phyloP scores from a whole-genome alignment of 106 monocot genomes.

The Vanilla planifolia region DNA sequence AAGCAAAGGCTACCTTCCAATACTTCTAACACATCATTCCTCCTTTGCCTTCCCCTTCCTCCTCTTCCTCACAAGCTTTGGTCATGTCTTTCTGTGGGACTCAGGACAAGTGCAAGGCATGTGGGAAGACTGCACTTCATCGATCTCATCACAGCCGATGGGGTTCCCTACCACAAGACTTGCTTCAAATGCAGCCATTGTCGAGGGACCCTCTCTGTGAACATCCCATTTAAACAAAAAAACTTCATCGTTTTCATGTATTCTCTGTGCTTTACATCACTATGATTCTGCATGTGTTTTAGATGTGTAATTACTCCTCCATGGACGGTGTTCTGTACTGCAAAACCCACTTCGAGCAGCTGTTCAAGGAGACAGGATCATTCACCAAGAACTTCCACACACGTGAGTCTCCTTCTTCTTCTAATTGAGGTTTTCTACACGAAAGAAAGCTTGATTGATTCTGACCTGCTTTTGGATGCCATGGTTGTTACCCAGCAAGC shows the following conservation, averaged over 20 bases:
- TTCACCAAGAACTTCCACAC: constrained; percentile 61
- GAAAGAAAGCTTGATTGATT: no score
- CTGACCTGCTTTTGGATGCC: no score
- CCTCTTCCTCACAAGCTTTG: no score
- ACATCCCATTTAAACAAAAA: no score
- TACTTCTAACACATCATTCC: no score
- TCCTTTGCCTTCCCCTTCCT: no score
- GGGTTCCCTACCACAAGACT: constrained; percentile 42
- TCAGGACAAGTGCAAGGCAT: constrained; percentile 57
- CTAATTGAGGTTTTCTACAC: not conserved
- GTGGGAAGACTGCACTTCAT: constrained; percentile 53
- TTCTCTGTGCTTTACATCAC: no score
- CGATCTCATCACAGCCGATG: constrained; percentile 45
- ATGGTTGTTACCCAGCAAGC: no score
- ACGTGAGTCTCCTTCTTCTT: constrained; percentile 16
- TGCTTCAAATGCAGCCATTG: constrained; percentile 74
- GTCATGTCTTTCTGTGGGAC: constrained; percentile 68
- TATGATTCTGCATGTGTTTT: no score
- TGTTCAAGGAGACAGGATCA: constrained; percentile 72
- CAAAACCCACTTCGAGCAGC: constrained; percentile 75
- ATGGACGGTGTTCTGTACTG: constrained; percentile 80
- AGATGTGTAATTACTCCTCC: constrained; percentile 71
- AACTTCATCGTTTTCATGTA: no score
- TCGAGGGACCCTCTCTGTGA: constrained; percentile 43
- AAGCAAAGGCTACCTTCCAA: no score